Percentiles rank a stretch among this genome's conserved stretches.
phyloP scores from a whole-genome alignment of 2,329 filamentous ascomycete species.

The Colletotrichum simmondsii region DNA sequence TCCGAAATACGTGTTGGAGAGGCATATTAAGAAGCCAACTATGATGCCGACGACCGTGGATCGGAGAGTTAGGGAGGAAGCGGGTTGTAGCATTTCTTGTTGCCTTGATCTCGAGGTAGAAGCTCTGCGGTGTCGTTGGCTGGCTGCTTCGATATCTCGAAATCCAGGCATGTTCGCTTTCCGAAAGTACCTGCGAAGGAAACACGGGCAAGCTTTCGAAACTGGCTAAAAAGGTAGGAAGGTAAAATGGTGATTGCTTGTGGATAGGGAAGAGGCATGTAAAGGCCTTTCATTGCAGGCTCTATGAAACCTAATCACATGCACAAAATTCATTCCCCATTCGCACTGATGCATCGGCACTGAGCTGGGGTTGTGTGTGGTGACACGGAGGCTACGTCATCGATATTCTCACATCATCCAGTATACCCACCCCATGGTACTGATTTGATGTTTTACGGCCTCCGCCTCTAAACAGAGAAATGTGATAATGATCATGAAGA shows the following conservation, averaged over 20 bases:
- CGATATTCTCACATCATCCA: background rate
- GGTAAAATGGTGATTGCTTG: too few relatives aligned
- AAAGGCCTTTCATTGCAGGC: too few relatives aligned
- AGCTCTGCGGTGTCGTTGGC: background rate
- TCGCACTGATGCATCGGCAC: background rate
- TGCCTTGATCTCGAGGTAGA: background rate
- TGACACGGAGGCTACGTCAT: background rate
- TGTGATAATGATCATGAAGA: too few relatives aligned
- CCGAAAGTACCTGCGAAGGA: too few relatives aligned
- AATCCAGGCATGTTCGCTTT: too few relatives aligned
- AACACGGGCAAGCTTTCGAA: too few relatives aligned
- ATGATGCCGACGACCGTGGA: background rate
- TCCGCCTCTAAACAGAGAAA: too few relatives aligned
- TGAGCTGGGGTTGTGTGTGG: background rate
- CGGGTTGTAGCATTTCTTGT: background rate
- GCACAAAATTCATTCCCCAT: background rate
- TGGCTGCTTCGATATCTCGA: too few relatives aligned
- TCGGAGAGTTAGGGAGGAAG: background rate
- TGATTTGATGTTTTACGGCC: too few relatives aligned
- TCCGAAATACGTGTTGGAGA: constrained; percentile 5
- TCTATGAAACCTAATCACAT: background rate
- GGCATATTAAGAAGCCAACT: background rate
- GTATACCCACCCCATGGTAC: too few relatives aligned
- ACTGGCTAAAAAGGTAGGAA: background rate
- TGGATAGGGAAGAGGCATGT: too few relatives aligned